These are phyloP conservation scores for Pyrenula aspistea DNA, from an alignment of 495 filamentous ascomycete genomes.

Conservation along the genomic window DNA sequence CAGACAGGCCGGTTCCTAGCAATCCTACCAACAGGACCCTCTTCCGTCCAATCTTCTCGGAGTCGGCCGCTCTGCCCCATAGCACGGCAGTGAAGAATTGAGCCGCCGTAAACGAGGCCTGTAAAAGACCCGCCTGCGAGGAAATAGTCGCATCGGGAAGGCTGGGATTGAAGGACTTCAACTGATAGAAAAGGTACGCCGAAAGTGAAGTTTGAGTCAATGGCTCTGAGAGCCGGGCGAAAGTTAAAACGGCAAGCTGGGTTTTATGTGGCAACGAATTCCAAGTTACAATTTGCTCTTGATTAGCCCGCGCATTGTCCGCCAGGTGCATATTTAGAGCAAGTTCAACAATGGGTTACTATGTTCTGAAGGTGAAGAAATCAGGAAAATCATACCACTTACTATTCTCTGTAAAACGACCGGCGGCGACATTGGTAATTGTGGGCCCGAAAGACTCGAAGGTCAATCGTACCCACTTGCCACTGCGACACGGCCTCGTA, in stretches of 20 bases:
- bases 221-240: conserved; percentile 67
- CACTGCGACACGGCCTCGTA: no score
- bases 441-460: no score
- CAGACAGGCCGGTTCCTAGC: conserved; percentile 56
- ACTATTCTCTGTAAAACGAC: no score
- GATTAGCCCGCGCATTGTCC: background rate
- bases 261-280: conserved; percentile 57
- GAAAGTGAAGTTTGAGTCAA: conserved; percentile 67
- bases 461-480: no score
- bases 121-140: conserved; percentile 62
- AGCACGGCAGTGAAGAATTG: conserved; percentile 70
- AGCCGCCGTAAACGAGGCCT: conserved; percentile 63
- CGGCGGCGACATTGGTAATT: no score
- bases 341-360: no score
- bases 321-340: background rate
- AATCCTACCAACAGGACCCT: conserved; percentile 65
- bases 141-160: conserved; percentile 58
- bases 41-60: conserved; percentile 58
- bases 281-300: conserved; percentile 48
- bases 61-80: conserved; percentile 69
- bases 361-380: no score
- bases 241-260: conserved; percentile 62
- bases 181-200: conserved; percentile 63
- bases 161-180: conserved; percentile 53
- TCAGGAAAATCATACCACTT: no score